Percentiles rank a stretch among this genome's conserved stretches.
Evolutionary conservation across 2,329 filamentous ascomycete species (phyloP).

Genomic region (Verticillium alfalfae): DNA sequence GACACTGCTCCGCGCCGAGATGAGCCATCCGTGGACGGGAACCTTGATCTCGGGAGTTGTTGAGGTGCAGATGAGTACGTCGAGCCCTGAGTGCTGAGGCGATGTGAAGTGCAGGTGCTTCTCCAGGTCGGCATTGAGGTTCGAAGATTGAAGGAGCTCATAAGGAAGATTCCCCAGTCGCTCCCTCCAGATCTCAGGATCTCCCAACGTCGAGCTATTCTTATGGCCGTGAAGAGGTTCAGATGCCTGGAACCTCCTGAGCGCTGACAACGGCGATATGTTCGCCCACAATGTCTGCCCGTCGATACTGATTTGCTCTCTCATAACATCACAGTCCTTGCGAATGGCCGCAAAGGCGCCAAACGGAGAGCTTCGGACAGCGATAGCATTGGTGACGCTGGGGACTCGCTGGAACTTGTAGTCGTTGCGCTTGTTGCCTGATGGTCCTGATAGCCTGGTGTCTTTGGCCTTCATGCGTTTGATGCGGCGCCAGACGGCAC

Average conservation of each 20-base stretch:
- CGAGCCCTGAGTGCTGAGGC: conserved; percentile 32
- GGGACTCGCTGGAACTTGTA: conserved; percentile 94
- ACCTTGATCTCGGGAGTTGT: conserved; percentile 64
- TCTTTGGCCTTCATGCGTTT: conserved; percentile 78
- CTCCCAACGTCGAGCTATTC: conserved; percentile 35
- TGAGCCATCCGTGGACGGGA: conserved; percentile 77
- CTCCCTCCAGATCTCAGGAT: conserved; percentile 39
- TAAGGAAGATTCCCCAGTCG: conserved; percentile 45
- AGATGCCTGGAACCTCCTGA: conserved; percentile 51
- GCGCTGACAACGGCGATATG: conserved; percentile 62
- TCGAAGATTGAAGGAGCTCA: conserved; percentile 54
- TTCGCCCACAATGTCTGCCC: conserved; percentile 70
- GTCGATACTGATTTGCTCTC: conserved; percentile 61
- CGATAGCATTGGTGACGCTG: conserved; percentile 76
- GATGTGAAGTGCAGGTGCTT: conserved; percentile 38
- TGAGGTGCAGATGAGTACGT: conserved; percentile 46
- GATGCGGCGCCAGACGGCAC: conserved; percentile 86
- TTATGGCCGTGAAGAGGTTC: conserved; percentile 28
- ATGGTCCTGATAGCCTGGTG: conserved; percentile 36
- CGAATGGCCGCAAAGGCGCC: conserved; percentile 86
- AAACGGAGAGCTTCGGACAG: conserved; percentile 81
- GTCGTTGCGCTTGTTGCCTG: conserved; percentile 67
- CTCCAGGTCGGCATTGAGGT: conserved; percentile 59
- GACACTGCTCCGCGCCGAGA: conserved; percentile 67
- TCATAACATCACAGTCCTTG: conserved; percentile 77